Conservation (phyloP, 2,329 filamentous ascomycete genomes). For the Grosmannia huntii region DNA sequence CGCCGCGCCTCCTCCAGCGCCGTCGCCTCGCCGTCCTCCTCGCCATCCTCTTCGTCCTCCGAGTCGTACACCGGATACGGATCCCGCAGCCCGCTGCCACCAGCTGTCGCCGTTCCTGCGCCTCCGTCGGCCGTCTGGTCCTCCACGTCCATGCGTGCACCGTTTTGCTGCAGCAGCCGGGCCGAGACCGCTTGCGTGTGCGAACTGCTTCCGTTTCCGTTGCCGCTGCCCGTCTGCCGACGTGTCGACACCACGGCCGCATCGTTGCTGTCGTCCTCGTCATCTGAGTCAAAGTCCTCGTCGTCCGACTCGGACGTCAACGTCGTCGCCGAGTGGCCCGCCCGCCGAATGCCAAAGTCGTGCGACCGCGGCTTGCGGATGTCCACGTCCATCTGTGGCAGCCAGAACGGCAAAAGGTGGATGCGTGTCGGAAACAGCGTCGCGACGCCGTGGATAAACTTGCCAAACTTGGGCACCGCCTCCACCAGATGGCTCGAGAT, state of each 20-base stretch:
- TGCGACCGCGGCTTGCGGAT: slow-evolving; percentile 87
- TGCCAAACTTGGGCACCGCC: slow-evolving; percentile 98
- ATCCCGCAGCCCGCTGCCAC: slow-evolving; percentile 40
- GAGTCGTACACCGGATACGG: slow-evolving; percentile 88
- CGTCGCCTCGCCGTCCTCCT: slow-evolving; percentile 36
- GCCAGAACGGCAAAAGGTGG: slow-evolving; percentile 88
- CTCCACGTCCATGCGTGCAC: slow-evolving; percentile 51
- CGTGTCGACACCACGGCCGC: slow-evolving; percentile 25
- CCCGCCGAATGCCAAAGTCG: slow-evolving; percentile 79
- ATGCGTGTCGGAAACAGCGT: slow-evolving; percentile 79
- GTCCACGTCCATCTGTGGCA: slow-evolving; percentile 95
- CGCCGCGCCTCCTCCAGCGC: slow-evolving; percentile 61
- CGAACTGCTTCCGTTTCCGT: slow-evolving; percentile 3
- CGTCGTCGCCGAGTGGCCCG: slow-evolving; percentile 62
- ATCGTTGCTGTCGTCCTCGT: slow-evolving; percentile 50
- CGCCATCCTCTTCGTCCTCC: slow-evolving; percentile 64
- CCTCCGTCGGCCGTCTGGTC: slow-evolving; percentile 55
- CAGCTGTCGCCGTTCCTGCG: slow-evolving; percentile 10
- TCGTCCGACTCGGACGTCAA: slow-evolving; percentile 66
- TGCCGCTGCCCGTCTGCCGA: slow-evolving; percentile 7
- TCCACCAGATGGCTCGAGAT: slow-evolving; percentile 91
- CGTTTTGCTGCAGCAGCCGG: background rate
- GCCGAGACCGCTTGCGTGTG: slow-evolving; percentile 11
- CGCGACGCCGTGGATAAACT: slow-evolving; percentile 94
- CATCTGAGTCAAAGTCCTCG: slow-evolving; percentile 46